Evolutionary conservation across 31 red algal species (phyloP).

Genomic region (Asparagopsis taxiformis): DNA sequence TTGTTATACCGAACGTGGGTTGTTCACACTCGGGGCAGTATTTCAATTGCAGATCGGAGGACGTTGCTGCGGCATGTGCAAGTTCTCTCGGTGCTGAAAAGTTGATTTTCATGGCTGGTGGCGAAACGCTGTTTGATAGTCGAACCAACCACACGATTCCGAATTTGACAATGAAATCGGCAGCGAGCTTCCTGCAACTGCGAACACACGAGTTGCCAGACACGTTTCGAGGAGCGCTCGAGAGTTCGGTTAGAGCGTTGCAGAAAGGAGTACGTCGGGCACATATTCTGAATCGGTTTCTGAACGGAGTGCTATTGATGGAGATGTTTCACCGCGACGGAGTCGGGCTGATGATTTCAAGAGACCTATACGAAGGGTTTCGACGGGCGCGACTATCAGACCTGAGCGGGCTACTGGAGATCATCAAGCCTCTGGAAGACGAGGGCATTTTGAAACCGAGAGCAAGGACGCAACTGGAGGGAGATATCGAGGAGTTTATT

Average conservation of each 20-base stretch:
- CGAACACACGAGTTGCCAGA: slow-evolving; percentile 27
- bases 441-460: slow-evolving; percentile 85
- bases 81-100: slow-evolving; percentile 85
- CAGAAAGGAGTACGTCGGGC: slow-evolving; percentile 81
- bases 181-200: slow-evolving; percentile 68
- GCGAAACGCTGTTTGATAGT: slow-evolving; percentile 85
- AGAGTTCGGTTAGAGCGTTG: slow-evolving; percentile 64
- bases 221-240: slow-evolving; percentile 47
- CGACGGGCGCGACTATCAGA: slow-evolving; percentile 54
- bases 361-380: slow-evolving; percentile 94
- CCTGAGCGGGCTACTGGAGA: slow-evolving; percentile 75
- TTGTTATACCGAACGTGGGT: slow-evolving; percentile 88
- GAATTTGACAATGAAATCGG: slow-evolving; percentile 87
- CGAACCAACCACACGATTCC: slow-evolving; percentile 71
- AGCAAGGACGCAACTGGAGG: slow-evolving; percentile 74
- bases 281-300: slow-evolving; percentile 85
- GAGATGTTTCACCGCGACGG: slow-evolving; percentile 95
- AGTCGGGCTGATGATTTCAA: slow-evolving; percentile 93
- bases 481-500: slow-evolving; percentile 77
- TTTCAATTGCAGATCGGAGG: slow-evolving; percentile 92
- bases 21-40: slow-evolving; percentile 85
- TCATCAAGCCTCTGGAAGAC: slow-evolving; percentile 90
- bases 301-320: slow-evolving; percentile 89
- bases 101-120: slow-evolving; percentile 87
- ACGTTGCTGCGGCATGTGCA: slow-evolving; percentile 81